A percentile compares a stretch with the other conserved stretches of the same genome.
Evolutionary conservation across 1,284 basidiomycete species (phyloP).

Genomic region (Lentinula novae-zelandiae): DNA sequence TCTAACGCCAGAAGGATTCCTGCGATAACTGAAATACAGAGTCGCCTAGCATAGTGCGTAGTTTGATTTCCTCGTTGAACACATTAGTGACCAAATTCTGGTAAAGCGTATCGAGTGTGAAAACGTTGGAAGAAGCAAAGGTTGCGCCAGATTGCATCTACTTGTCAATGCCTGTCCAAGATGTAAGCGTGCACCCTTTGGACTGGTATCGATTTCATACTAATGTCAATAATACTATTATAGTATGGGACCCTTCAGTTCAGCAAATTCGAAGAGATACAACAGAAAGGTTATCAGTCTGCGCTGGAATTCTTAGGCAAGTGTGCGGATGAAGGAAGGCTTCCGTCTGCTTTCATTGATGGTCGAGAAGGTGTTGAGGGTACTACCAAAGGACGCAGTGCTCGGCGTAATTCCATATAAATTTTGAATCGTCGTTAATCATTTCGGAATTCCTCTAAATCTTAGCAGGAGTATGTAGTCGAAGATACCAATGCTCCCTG

Average conservation of each 20-base stretch:
- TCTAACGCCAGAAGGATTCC: slow-evolving; percentile 80
- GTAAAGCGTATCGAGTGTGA: slow-evolving; percentile 88
- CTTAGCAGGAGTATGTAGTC: no score
- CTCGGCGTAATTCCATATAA: slow-evolving; percentile 67
- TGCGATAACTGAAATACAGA: slow-evolving; percentile 95
- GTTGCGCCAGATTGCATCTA: slow-evolving; percentile 85
- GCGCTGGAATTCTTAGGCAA: slow-evolving; percentile 72
- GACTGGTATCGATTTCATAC: not conserved
- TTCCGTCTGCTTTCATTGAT: slow-evolving; percentile 13
- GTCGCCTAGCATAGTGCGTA: slow-evolving; percentile 89
- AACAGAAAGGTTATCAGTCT: slow-evolving; percentile 79
- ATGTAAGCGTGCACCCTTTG: slow-evolving; percentile 39
- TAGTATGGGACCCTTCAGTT: slow-evolving; percentile 82
- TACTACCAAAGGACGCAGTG: slow-evolving; percentile 70
- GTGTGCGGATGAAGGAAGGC: slow-evolving; percentile 46
- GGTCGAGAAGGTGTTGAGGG: slow-evolving; percentile 4
- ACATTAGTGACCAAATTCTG: not conserved
- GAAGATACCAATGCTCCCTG: no score
- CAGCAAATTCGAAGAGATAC: slow-evolving; percentile 79
- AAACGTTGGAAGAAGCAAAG: slow-evolving; percentile 94
- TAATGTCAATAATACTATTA: slow-evolving; percentile 14
- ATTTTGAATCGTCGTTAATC: not conserved
- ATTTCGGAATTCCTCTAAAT: no score
- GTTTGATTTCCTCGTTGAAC: not conserved
- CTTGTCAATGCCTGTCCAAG: slow-evolving; percentile 93